Percentiles rank a stretch among this genome's conserved stretches.
phyloP scores from a whole-genome alignment of 2,329 filamentous ascomycete species.

The Aspergillus fijiensis region DNA sequence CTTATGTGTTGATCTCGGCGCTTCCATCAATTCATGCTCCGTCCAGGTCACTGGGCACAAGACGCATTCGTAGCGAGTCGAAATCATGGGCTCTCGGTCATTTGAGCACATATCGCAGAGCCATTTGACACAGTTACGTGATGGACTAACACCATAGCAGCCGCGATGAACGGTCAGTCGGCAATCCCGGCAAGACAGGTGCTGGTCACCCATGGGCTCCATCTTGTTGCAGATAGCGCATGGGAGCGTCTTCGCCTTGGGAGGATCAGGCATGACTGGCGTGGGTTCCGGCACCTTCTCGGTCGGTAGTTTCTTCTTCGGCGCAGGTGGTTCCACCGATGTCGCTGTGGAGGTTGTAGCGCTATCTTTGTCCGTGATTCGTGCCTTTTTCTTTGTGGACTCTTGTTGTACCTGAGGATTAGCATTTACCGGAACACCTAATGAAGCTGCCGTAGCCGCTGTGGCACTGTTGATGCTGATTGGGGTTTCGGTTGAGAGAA shows the following conservation, averaged over 20 bases:
- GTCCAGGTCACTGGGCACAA: slow-evolving; percentile 82
- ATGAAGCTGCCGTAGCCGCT: slow-evolving; percentile 45
- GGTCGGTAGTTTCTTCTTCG: slow-evolving; percentile 62
- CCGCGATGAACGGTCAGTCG: slow-evolving; percentile 85
- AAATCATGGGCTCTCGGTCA: slow-evolving; percentile 86
- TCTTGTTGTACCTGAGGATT: slow-evolving; percentile 44
- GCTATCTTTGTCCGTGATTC: slow-evolving; percentile 52
- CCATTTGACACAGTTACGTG: slow-evolving; percentile 74
- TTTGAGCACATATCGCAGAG: slow-evolving; percentile 94
- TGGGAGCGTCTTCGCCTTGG: slow-evolving; percentile 73
- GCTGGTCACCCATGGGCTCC: slow-evolving; percentile 69
- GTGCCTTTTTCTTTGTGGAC: slow-evolving; percentile 61
- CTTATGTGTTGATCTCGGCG: slow-evolving; percentile 72
- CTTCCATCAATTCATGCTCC: slow-evolving; percentile 79
- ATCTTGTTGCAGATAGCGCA: slow-evolving; percentile 80
- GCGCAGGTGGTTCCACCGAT: slow-evolving; percentile 44
- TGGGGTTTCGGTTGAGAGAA: slow-evolving; percentile 47
- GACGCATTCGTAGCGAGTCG: slow-evolving; percentile 92
- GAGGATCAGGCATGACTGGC: slow-evolving; percentile 71
- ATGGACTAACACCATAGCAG: slow-evolving; percentile 84
- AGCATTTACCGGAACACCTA: slow-evolving; percentile 42
- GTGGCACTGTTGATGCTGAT: slow-evolving; percentile 45
- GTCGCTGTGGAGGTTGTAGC: slow-evolving; percentile 48
- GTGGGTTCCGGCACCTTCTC: slow-evolving; percentile 59
- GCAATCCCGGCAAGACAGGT: slow-evolving; percentile 81